A percentile compares a stretch with the other conserved stretches of the same genome.
Conservation (phyloP, 371 early-diverging fungal genomes). For the Apophysomyces sp. region DNA sequence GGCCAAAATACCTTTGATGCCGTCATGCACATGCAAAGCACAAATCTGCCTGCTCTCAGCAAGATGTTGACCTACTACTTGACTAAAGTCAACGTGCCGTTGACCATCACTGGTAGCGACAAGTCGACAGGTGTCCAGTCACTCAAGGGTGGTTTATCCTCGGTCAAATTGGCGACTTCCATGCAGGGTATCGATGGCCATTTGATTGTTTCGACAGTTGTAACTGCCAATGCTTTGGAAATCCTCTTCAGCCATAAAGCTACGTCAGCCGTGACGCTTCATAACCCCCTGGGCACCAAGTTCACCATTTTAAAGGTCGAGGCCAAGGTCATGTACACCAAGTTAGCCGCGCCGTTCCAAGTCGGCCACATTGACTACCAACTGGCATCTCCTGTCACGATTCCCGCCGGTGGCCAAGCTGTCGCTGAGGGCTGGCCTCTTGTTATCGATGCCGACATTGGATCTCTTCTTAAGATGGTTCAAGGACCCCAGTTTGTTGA, state of each 20-base stretch:
- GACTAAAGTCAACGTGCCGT: slow-evolving; percentile 35
- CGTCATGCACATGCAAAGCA: slow-evolving; percentile 27
- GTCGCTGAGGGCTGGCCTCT: slow-evolving; percentile 19
- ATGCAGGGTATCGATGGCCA: slow-evolving; percentile 34
- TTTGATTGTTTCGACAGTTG: slow-evolving; percentile 37
- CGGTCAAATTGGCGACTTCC: slow-evolving; percentile 40
- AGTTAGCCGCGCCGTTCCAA: background rate
- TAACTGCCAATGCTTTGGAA: slow-evolving; percentile 29
- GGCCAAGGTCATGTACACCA: slow-evolving; percentile 14
- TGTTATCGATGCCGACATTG: slow-evolving; percentile 11
- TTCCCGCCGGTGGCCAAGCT: slow-evolving; percentile 25
- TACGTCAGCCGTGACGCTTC: slow-evolving; percentile 31
- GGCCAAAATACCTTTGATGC: slow-evolving; percentile 45
- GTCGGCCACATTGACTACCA: slow-evolving; percentile 27
- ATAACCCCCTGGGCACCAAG: slow-evolving; percentile 39
- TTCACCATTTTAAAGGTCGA: slow-evolving; percentile 31
- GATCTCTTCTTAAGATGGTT: slow-evolving; percentile 8
- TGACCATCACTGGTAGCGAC: slow-evolving; percentile 39
- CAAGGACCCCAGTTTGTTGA: slow-evolving; percentile 18
- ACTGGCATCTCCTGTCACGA: slow-evolving; percentile 26
- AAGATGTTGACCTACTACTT: slow-evolving; percentile 34
- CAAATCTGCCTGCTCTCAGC: slow-evolving; percentile 14
- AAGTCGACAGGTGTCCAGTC: slow-evolving; percentile 43
- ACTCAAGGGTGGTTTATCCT: slow-evolving; percentile 44
- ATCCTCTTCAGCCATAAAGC: slow-evolving; percentile 18